phyloP scores from a whole-genome alignment of 805 yeast species.

The Lachancea lanzarotensis region DNA sequence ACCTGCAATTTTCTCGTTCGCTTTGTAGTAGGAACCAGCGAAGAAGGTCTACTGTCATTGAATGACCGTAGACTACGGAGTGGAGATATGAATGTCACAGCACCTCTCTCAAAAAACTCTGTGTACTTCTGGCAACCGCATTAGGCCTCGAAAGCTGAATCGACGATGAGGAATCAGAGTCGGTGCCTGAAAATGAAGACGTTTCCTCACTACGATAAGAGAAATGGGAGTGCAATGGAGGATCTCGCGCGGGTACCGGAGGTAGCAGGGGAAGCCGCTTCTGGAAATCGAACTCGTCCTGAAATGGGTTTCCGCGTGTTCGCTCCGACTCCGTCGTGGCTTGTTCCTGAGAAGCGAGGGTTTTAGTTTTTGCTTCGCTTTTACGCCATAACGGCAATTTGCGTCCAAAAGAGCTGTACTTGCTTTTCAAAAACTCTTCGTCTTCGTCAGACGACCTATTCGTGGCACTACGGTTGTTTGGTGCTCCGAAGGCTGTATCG shows the following conservation, averaged over 20 bases:
- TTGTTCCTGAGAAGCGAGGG: background rate
- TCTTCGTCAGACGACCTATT: conserved; percentile 5
- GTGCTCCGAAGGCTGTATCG: background rate
- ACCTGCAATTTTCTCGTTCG: no score
- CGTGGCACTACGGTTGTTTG: background rate
- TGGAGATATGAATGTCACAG: background rate
- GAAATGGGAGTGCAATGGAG: background rate
- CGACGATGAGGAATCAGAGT: conserved; percentile 3
- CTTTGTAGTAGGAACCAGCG: no score
- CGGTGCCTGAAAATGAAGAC: background rate
- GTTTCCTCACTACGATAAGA: conserved; percentile 2
- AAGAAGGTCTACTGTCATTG: no score
- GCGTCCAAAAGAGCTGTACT: conserved; percentile 7
- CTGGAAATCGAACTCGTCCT: conserved; percentile 22
- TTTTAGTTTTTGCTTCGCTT: background rate
- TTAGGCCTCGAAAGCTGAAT: conserved; percentile 5
- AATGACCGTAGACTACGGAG: no score
- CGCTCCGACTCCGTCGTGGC: conserved; percentile 9
- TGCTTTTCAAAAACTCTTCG: conserved; percentile 6
- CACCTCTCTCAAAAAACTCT: conserved; percentile 7
- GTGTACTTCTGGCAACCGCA: conserved; percentile 6
- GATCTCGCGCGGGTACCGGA: conserved; percentile 13
- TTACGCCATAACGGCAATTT: conserved; percentile 5
- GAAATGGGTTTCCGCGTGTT: conserved; percentile 18
- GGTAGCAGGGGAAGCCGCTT: conserved; percentile 17